A percentile compares a stretch with the other conserved stretches of the same genome.
Conservation (phyloP, 2,329 filamentous ascomycete genomes). For the Teratosphaeria gauchensis region DNA sequence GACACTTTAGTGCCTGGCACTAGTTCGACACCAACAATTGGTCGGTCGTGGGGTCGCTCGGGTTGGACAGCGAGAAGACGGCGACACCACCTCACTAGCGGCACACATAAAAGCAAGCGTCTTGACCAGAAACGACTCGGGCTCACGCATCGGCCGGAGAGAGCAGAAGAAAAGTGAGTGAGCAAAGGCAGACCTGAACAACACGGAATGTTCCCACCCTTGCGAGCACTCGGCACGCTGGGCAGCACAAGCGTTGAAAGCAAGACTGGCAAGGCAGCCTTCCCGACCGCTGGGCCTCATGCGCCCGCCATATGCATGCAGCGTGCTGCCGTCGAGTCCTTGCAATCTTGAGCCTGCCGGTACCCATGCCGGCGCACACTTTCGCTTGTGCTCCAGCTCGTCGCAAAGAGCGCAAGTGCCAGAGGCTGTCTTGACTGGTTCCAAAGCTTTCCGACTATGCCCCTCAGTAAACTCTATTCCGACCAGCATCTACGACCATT, state of each 20-base stretch:
- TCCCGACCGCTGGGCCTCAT: neutral
- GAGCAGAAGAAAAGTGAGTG: neutral
- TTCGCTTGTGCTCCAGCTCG: neutral
- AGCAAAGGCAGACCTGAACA: neutral
- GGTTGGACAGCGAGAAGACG: neutral
- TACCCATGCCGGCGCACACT: neutral
- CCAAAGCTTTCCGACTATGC: neutral
- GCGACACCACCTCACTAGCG: neutral
- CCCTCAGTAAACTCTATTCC: neutral
- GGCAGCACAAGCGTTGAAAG: neutral
- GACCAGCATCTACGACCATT: neutral
- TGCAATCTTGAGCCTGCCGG: neutral
- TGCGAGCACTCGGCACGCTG: neutral
- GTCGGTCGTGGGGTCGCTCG: neutral
- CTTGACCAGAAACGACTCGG: neutral
- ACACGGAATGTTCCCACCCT: neutral
- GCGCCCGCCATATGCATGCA: neutral
- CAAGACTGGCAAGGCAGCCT: neutral
- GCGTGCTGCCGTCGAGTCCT: neutral
- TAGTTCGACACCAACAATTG: neutral
- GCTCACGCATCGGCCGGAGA: neutral
- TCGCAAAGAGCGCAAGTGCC: neutral
- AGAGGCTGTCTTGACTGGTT: neutral
- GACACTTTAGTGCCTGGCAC: neutral
- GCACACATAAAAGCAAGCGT: neutral